Base-by-base conservation (phyloP, 495 filamentous ascomycete species). In the Penicillium silybi region DNA sequence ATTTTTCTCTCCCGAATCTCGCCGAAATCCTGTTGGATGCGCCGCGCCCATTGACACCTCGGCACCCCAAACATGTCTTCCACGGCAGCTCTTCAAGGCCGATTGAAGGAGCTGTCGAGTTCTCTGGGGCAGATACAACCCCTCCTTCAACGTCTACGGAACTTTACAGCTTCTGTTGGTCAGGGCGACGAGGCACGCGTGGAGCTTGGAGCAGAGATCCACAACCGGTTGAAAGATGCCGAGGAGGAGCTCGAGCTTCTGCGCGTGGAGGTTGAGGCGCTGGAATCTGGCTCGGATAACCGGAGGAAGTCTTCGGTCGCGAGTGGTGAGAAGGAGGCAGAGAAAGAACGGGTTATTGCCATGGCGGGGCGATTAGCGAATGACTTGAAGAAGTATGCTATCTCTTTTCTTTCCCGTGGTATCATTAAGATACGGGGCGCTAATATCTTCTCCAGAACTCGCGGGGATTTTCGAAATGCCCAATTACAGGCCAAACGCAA, bases 221-320 rank as follows among this genome's bases (percentile, higher is more conserved):
- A 89, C 59, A 81, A 88, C 56, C 77, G 79, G 46, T 71, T 98
- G 42, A 88, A 89, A 60, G 88, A 93, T 48, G 82, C 89, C 42
- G 90, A 97, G 64, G 84, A 91, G 29, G 89, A 96, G 50, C 78
- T 96, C 42, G 92, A 96, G 64, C 66, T 93, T 11, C 58, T 97
- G 47, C 77, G 78, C 20, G 87, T 90, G 54, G 90, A 96, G 46
- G 82, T 91, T 39, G 81, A 84, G 48, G 89, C 87, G 56, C 64
- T 90, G 44, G 75, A 73, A 20, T 44, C 58, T 38, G 56, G 65
- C 1, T 45, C 72, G 0, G 78, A 76, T 19, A 74, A 64, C 35
- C 58, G 66, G 41, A 63, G 68, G 34, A 75, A 67, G 46, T 9
- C 38, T 9, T 45, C 57, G 11, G 69, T 55, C 11, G 60, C 58